These are phyloP conservation scores for Acaromyces ingoldii DNA, from an alignment of 1,284 basidiomycete genomes.

Conservation along the genomic window DNA sequence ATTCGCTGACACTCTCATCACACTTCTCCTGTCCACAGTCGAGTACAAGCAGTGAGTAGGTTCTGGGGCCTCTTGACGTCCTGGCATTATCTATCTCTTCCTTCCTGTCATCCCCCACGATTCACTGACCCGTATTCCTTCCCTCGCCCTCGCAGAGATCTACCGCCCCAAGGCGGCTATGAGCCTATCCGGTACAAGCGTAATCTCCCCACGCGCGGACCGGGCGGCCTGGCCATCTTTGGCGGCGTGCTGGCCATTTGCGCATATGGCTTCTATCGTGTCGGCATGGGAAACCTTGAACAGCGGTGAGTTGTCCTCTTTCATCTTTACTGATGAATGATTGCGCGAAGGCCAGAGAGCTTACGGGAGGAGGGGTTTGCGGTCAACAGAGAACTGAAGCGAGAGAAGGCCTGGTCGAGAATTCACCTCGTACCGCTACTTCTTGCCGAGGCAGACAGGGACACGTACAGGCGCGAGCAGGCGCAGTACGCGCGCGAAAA, in stretches of 20 bases:
- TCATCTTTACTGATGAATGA: too few relatives aligned
- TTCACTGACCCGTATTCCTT: not conserved
- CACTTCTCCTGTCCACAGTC: not conserved
- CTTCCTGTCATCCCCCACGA: not conserved
- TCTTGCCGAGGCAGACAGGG: slow-evolving; percentile 87
- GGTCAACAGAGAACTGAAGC: slow-evolving; percentile 83
- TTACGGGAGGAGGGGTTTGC: too few relatives aligned
- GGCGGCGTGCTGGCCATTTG: slow-evolving; percentile 77
- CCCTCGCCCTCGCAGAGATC: slow-evolving; percentile 63
- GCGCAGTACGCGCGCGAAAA: slow-evolving; percentile 76
- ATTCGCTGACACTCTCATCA: not conserved
- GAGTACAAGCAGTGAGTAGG: not conserved
- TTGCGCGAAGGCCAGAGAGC: too few relatives aligned
- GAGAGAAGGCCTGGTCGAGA: slow-evolving; percentile 92
- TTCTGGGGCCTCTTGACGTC: not conserved
- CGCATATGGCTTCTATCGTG: slow-evolving; percentile 84
- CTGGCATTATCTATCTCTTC: not conserved
- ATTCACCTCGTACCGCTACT: slow-evolving; percentile 84
- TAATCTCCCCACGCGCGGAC: slow-evolving; percentile 86
- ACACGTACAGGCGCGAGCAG: slow-evolving; percentile 73
- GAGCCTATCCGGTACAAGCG: slow-evolving; percentile 91
- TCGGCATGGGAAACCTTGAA: slow-evolving; percentile 86
- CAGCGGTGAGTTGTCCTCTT: slow-evolving; percentile 65
- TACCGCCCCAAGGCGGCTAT: slow-evolving; percentile 91
- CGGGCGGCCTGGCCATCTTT: slow-evolving; percentile 79